Base-by-base conservation (phyloP, 176 grass and related monocot genomes). In the Canna indica region DNA sequence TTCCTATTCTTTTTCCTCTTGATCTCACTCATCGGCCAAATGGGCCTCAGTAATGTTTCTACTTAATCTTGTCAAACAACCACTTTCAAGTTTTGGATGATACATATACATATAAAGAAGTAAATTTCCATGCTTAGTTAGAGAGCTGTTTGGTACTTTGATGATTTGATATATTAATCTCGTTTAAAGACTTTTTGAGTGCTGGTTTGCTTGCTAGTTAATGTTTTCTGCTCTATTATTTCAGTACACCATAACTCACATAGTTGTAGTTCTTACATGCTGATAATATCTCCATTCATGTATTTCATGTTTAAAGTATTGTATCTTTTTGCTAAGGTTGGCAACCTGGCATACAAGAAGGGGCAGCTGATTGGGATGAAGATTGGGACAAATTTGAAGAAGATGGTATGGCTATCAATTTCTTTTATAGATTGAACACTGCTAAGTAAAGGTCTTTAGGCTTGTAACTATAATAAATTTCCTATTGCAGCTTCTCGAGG, bases 341-440 rank as follows among this genome's bases (percentile, higher is more conserved):
- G 94, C 94, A 99, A 83, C 78, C 82, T 85, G 94, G 94, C 71
- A 86, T 99, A 64, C 84, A 92, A 76, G 84, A 93, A 78, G 80
- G 78, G 44, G 73, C 76, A 78, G 78, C 67, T 85, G 54, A 70
- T 42, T 99, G 89, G 94, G 86, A 93, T 80, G 86, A 99, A 62
- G 84, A 88, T 72, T 90, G 94, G 89, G 94, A 99, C 78, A 88
- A 72, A 78, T 93, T 99, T 86, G 94, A 82, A 68, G 94, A 99
- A 30, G 64, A 77, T 69, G 75, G 75, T 77, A 77, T 13, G 14
- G 16, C 47, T 69, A 16, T 59, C 14, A 31, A 31, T 18, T 41
- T 20, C 25, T 20, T n/a, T 57, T 35, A 69, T 54, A 38, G 33
- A 29, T 20, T 68, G 30, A n/a, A 34, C 16, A 14, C 0, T 24